Conservation (phyloP, 2,329 filamentous ascomycete species). For the Chrysosporium queenslandicum region DNA sequence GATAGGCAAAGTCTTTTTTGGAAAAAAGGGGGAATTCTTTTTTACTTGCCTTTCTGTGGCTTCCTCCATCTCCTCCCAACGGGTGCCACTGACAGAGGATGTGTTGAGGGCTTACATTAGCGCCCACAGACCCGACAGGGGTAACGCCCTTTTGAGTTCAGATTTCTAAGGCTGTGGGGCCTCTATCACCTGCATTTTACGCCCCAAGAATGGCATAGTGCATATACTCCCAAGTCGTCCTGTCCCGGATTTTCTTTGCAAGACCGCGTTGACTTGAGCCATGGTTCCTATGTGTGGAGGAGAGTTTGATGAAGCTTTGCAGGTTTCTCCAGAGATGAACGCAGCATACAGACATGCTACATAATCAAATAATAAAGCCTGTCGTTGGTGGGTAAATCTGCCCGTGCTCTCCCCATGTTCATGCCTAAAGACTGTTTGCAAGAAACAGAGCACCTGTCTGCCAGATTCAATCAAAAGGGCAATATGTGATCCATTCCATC, state of each 20-base stretch:
- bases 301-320: too few relatives aligned
- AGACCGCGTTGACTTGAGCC: not conserved
- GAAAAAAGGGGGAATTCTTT: not conserved
- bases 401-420: too few relatives aligned
- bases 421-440: too few relatives aligned
- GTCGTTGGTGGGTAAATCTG: too few relatives aligned
- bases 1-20: not conserved
- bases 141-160: not conserved
- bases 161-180: constrained; percentile 2
- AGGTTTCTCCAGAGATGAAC: too few relatives aligned
- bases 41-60: not conserved
- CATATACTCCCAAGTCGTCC: constrained; percentile 3
- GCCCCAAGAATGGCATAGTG: constrained; percentile 9
- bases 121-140: constrained; percentile 6
- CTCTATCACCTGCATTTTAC: constrained; percentile 3
- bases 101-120: constrained; percentile 8
- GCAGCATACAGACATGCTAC: too few relatives aligned
- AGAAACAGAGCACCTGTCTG: too few relatives aligned
- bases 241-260: not conserved
- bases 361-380: too few relatives aligned
- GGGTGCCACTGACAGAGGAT: constrained; percentile 7
- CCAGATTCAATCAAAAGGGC: not conserved
- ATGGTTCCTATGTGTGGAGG: constrained; percentile 5
- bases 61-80: not conserved
- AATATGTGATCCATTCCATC: not conserved